Base-by-base conservation (phyloP, 2,329 filamentous ascomycete genomes). In the Talaromyces sp. region DNA sequence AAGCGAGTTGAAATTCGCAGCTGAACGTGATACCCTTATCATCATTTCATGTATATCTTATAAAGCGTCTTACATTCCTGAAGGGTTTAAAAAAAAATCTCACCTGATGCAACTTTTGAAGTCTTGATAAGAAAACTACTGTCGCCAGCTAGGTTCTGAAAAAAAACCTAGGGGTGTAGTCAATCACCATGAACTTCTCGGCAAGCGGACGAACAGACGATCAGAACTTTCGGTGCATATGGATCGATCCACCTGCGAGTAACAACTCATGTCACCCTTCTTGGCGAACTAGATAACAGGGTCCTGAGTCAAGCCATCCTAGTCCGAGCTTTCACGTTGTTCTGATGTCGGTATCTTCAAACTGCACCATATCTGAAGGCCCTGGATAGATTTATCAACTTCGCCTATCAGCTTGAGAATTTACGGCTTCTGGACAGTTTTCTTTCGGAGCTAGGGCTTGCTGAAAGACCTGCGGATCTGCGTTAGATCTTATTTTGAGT, bases 1-100 rank as follows among this genome's bases (percentile, higher is more conserved):
- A 76, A 76, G 33, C 75, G 82, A 61, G 78, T 80, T 11, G 82
- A 84, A 68, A 71, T 83, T 45, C 74, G 76, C 22, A 76, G 68
- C 54, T 79, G 69, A 67, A 22, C n/a, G 43, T 63, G 62, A 57
- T 56, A 25, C 33, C n/a, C n/a, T 39, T 25, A 1, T 56, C 33
- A 54, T 56, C 11, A 56, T 56, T 39, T 19, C n/a, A 39, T 56
- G n/a, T 37, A 19, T 37, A 56, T 56, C 9, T 17, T 6, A 15
- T 15, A 6, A 15, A 10, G 19, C 25, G 11, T 22, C n/a, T 56
- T 15, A 3, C 10, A 56, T 22, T 17, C n/a, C n/a, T 25, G 17
- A 56, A 25, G 2, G 19, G 22, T 35, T 9, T 54, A 9, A 35
- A 37, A 19, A 9, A 35, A 37, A 19, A 35, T 35, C 27, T 19